A percentile compares a stretch with the other conserved stretches of the same genome.
Evolutionary conservation across 805 yeast species (phyloP).

Genomic region (Isabelozyma rhagii): DNA sequence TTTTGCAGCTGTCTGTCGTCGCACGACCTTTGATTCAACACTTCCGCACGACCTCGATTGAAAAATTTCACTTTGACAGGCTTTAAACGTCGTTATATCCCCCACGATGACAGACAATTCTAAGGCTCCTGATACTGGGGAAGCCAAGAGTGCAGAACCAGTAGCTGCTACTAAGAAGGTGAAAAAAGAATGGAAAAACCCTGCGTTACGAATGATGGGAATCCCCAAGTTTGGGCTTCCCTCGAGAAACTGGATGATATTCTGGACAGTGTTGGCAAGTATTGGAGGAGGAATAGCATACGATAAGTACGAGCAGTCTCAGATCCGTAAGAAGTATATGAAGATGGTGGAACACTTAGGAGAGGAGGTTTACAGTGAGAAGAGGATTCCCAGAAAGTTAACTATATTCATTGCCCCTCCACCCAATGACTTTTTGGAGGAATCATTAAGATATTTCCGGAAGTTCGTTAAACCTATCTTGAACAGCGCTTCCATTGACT

Average conservation of each 20-base stretch:
- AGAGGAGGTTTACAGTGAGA: slow-evolving; percentile 38
- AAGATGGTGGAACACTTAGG: slow-evolving; percentile 55
- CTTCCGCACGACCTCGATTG: too few species aligned
- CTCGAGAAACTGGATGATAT: slow-evolving; percentile 89
- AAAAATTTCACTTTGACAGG: not conserved
- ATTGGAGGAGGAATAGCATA: slow-evolving; percentile 75
- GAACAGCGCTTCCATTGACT: slow-evolving; percentile 82
- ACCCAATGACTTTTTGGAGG: slow-evolving; percentile 84
- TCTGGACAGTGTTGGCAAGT: slow-evolving; percentile 67
- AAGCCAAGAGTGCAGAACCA: not conserved
- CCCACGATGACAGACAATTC: not conserved
- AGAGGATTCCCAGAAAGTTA: slow-evolving; percentile 67
- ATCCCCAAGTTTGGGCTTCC: slow-evolving; percentile 76
- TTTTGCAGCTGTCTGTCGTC: not conserved
- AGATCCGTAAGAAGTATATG: slow-evolving; percentile 64
- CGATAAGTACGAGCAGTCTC: slow-evolving; percentile 72
- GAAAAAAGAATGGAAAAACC: slow-evolving; percentile 58
- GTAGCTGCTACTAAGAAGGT: slow-evolving; percentile 1
- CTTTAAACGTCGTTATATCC: not conserved
- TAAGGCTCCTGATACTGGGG: not conserved
- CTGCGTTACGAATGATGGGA: slow-evolving; percentile 84
- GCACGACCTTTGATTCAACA: not conserved
- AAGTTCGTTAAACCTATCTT: slow-evolving; percentile 82
- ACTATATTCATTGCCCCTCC: slow-evolving; percentile 93
- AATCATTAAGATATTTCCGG: slow-evolving; percentile 68